phyloP scores from a whole-genome alignment of 2,329 filamentous ascomycete species.

The Penicillium digitatum region DNA sequence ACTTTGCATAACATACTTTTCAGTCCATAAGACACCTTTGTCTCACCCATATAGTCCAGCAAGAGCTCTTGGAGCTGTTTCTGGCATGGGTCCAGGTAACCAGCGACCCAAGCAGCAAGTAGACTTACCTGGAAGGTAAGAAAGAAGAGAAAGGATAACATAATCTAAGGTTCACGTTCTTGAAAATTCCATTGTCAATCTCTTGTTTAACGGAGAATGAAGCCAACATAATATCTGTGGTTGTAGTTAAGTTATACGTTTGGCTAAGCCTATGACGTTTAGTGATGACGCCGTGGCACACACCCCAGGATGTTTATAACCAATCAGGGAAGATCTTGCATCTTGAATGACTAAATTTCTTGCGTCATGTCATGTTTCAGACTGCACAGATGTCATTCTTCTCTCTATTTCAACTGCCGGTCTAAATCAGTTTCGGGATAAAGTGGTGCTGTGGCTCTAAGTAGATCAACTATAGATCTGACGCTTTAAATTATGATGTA shows the following conservation, averaged over 20 bases:
- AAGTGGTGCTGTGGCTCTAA: background rate
- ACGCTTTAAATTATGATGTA: background rate
- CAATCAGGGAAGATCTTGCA: background rate
- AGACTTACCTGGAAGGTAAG: conserved; percentile 14
- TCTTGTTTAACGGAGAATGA: background rate
- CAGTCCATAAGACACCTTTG: conserved; percentile 25
- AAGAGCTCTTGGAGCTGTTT: conserved; percentile 28
- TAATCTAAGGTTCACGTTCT: background rate
- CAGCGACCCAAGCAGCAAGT: conserved; percentile 28
- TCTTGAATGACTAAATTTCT: background rate
- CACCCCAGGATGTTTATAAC: background rate
- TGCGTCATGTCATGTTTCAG: background rate
- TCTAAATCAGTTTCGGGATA: too few species aligned
- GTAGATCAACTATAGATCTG: background rate
- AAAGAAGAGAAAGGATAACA: conserved; percentile 19
- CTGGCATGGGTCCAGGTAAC: conserved; percentile 30
- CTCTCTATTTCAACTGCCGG: background rate
- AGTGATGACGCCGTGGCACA: conserved; percentile 16
- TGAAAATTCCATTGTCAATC: background rate
- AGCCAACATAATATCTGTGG: background rate
- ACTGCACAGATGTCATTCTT: background rate
- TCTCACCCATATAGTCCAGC: conserved; percentile 30
- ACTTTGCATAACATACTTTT: conserved; percentile 19
- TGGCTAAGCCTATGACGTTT: conserved; percentile 20
- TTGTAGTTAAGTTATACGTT: conserved; percentile 1